These are phyloP conservation scores for Camelina laxa DNA, from an alignment of 345 rosid genomes.

Conservation along the genomic window DNA sequence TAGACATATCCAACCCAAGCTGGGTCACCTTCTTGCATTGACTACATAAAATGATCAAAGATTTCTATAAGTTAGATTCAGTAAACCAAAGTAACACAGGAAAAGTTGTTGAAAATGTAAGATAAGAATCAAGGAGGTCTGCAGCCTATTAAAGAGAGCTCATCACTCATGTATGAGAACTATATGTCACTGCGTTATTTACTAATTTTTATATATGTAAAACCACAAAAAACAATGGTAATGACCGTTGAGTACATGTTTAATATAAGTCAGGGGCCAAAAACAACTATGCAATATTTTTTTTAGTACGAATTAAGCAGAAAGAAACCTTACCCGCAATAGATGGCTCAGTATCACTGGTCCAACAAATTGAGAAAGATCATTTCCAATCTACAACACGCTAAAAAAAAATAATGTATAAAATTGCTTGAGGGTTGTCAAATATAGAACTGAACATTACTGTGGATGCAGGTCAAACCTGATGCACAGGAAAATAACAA, in stretches of 20 bases:
- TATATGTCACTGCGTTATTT: not conserved
- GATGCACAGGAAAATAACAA: slow-evolving; percentile 4
- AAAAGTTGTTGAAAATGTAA: not conserved
- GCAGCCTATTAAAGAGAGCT: not conserved
- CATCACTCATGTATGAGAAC: slow-evolving; percentile 3
- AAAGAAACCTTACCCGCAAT: slow-evolving; percentile 56
- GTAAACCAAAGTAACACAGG: not conserved
- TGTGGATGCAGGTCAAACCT: slow-evolving; percentile 17
- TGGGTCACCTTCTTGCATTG: slow-evolving; percentile 92
- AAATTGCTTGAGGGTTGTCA: slow-evolving; percentile 35
- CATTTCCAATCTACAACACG: slow-evolving; percentile 70
- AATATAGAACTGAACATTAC: slow-evolving; percentile 32
- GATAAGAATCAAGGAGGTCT: not conserved
- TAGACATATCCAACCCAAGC: slow-evolving; percentile 87
- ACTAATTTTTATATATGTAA: not conserved
- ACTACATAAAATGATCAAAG: slow-evolving; percentile 54
- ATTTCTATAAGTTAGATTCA: not conserved
- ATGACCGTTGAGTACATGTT: not conserved
- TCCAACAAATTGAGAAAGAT: slow-evolving; percentile 87
- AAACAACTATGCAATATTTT: slow-evolving; percentile 10
- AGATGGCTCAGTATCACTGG: slow-evolving; percentile 82
- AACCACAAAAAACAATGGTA: slow-evolving; percentile 3
- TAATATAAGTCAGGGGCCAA: not conserved
- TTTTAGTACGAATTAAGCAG: not conserved
- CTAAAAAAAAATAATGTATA: slow-evolving; percentile 45